phyloP scores from a whole-genome alignment of 192 early-diverging fungal genomes.

The Podila epigama region DNA sequence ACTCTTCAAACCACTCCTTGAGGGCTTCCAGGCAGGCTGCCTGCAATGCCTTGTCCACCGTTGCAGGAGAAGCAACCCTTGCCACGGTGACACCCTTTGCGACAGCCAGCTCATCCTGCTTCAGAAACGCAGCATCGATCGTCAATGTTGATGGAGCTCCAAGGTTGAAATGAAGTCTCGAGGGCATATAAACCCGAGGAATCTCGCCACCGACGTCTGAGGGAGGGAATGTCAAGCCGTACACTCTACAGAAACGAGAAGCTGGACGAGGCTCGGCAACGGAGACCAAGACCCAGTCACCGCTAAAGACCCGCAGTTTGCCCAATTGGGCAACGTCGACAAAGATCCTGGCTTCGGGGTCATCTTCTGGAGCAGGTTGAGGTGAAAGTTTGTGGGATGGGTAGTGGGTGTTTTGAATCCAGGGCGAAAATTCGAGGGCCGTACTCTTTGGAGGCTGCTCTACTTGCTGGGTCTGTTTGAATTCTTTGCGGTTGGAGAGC shows the following conservation, averaged over 20 bases:
- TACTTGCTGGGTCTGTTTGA: constrained; percentile 2
- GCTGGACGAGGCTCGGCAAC: constrained; percentile 10
- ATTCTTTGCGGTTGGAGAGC: constrained; percentile 3
- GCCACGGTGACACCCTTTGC: constrained; percentile 70
- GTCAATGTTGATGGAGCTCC: constrained; percentile 19
- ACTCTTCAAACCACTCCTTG: constrained; percentile 70
- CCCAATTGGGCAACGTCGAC: constrained; percentile 58
- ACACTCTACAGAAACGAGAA: constrained; percentile 39
- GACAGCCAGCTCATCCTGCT: constrained; percentile 50
- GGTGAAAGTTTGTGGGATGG: constrained; percentile 46
- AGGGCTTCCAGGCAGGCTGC: constrained; percentile 63
- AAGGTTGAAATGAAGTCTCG: constrained; percentile 67
- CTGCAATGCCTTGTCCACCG: constrained; percentile 67
- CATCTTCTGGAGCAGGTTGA: constrained; percentile 61
- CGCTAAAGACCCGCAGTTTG: constrained; percentile 62
- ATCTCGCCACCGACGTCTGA: background rate
- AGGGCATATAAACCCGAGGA: constrained; percentile 57
- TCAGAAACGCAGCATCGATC: constrained; percentile 41
- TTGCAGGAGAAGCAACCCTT: constrained; percentile 68
- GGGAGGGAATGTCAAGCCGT: constrained; percentile 23
- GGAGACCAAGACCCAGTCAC: constrained; percentile 60
- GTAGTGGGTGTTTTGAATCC: constrained; percentile 47
- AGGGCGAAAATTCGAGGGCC: constrained; percentile 33
- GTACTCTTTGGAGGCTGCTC: constrained; percentile 17
- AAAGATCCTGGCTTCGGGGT: constrained; percentile 59